Base-by-base conservation (phyloP, 208 protist species). In the Trypanosoma vivax region DNA sequence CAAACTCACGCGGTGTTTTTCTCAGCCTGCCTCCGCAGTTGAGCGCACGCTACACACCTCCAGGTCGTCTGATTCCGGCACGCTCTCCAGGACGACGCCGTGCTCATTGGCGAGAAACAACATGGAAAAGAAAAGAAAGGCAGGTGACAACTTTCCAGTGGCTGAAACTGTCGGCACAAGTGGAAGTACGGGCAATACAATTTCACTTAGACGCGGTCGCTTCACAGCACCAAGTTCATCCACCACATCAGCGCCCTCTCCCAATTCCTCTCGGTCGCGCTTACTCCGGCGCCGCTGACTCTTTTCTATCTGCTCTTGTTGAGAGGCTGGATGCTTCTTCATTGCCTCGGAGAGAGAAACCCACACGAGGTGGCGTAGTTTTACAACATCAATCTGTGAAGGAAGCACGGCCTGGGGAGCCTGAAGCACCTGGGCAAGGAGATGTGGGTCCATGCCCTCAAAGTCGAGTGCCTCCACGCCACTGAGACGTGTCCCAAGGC, bases 61-160 rank as follows among this genome's bases (percentile, higher is more conserved):
- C 34, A 93, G 54, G 50, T 93, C 82, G 39, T 90, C 79, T 28
- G 90, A 47, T 18, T 45, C 52, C 21, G 55, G 52, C 4, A 84
- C 79, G 52, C 76, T 90, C 46, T 81, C 72, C 27, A 95, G 59
- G 45, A 88, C 48, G n/a, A 95, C 61, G 38, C 80, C 84, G 62
- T 90, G 79, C 64, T 91, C 84, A 28, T 95, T 95, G 9, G 84
- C 82, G 19, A 95, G 55, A 49, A 95, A 95, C 1, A 95, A 60
- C 35, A 95, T 80, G 5, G 81, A 95, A 42, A 95, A 95, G 75
- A 92, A 95, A 50, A 95, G 86, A 50, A 95, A 95, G 23, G 88
- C 88, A 3, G 88, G 88, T 2, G 88, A 95, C 1, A 95, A 60
- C 11, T 76, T 87, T 49, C 83, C 82, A 16, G 80, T 83, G 2